Conservation (phyloP, 495 filamentous ascomycete genomes). For the Coniosporium apollinis region DNA sequence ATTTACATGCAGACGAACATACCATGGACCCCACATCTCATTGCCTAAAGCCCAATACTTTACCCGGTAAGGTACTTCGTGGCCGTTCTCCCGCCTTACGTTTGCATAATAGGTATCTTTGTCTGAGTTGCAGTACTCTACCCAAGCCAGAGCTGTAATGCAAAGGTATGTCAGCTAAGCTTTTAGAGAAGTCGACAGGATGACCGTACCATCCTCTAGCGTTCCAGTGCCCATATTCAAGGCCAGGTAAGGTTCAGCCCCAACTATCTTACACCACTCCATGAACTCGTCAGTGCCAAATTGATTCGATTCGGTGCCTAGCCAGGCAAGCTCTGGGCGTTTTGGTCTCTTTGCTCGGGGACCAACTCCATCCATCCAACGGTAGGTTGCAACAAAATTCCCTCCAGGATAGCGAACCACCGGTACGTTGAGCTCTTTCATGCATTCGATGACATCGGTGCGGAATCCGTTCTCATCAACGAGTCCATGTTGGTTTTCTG, state of each 20-base stretch:
- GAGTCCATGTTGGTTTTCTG: constrained; percentile 36
- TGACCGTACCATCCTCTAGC: constrained; percentile 44
- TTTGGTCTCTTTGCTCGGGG: constrained; percentile 45
- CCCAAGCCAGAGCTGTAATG: constrained; percentile 41
- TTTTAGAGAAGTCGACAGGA: neutral
- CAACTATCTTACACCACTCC: constrained; percentile 53
- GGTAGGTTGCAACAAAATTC: constrained; percentile 69
- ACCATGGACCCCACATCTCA: constrained; percentile 66
- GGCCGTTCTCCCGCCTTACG: constrained; percentile 52
- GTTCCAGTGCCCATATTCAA: constrained; percentile 62
- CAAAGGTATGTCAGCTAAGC: constrained; percentile 21
- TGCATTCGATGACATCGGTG: constrained; percentile 51
- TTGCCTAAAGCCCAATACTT: constrained; percentile 58
- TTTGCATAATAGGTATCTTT: constrained; percentile 66
- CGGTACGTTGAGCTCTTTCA: constrained; percentile 53
- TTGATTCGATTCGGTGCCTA: constrained; percentile 54
- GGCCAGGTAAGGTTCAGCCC: constrained; percentile 55
- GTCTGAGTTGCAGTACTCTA: constrained; percentile 65
- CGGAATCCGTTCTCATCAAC: constrained; percentile 60
- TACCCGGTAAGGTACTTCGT: constrained; percentile 53
- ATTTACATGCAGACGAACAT: constrained; percentile 26
- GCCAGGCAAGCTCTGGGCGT: constrained; percentile 59
- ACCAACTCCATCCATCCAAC: constrained; percentile 66
- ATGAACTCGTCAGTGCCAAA: constrained; percentile 78
- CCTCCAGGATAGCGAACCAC: constrained; percentile 67